phyloP scores from a whole-genome alignment of 1,139 yeast species.

The Schizosaccharomyces versatilis region DNA sequence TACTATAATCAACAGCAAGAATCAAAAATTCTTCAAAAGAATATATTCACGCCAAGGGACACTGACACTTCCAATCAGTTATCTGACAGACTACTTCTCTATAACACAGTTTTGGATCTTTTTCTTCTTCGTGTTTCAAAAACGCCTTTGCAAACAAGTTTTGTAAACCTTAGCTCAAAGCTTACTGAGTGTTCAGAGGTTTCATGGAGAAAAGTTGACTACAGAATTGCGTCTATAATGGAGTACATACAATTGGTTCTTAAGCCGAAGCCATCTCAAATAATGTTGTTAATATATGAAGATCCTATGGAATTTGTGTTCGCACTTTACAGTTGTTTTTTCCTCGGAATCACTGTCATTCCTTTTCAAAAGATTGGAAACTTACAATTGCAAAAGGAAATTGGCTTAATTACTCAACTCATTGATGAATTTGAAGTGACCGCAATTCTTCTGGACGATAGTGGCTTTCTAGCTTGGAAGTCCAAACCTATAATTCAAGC shows the following conservation, averaged over 20 bases:
- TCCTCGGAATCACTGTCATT: constrained; percentile 58
- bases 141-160: constrained; percentile 64
- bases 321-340: constrained; percentile 66
- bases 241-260: constrained; percentile 30
- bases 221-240: constrained; percentile 51
- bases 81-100: constrained; percentile 31
- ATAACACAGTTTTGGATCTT: constrained; percentile 50
- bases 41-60: neutral
- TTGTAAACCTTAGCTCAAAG: constrained; percentile 31
- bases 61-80: neutral
- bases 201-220: constrained; percentile 72
- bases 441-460: constrained; percentile 57
- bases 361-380: constrained; percentile 62
- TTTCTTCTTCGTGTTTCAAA: constrained; percentile 57
- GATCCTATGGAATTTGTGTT: constrained; percentile 70
- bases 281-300: constrained; percentile 62
- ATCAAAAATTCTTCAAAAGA: neutral
- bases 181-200: constrained; percentile 31
- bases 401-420: constrained; percentile 42
- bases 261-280: constrained; percentile 40
- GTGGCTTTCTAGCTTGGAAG: constrained; percentile 46
- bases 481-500: constrained; percentile 45
- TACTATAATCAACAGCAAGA: neutral
- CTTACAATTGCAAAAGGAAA: constrained; percentile 50
- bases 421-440: constrained; percentile 48